Evolutionary conservation across 345 rosid genomes (phyloP).

Genomic region (Salix exigua): DNA sequence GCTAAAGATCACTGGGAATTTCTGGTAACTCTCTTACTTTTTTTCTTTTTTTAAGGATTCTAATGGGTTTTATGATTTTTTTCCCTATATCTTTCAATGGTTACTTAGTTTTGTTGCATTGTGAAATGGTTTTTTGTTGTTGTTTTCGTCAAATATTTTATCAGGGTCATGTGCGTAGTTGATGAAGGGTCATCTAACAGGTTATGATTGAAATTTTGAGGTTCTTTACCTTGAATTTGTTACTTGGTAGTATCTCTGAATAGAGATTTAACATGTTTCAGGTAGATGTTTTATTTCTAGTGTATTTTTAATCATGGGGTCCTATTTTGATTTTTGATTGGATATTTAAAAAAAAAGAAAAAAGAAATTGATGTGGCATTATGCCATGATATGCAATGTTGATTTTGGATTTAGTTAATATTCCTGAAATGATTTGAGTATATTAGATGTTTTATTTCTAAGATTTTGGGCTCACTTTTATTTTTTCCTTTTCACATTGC

Average conservation of each 20-base stretch:
- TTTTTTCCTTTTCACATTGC: not conserved
- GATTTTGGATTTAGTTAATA: not conserved
- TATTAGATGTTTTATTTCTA: not conserved
- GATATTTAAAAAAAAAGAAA: not conserved
- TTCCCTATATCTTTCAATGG: not conserved
- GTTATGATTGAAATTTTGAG: not conserved
- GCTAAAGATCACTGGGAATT: slow-evolving; percentile 44
- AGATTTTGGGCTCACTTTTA: not conserved
- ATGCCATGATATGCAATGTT: not conserved
- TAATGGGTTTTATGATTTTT: not conserved
- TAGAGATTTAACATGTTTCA: not conserved
- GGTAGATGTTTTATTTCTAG: not conserved
- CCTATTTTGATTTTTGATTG: not conserved
- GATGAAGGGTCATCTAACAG: not conserved
- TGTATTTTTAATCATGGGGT: not conserved
- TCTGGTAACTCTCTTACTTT: slow-evolving; percentile 32
- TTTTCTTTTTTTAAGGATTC: not conserved
- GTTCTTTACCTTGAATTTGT: not conserved
- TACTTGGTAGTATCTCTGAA: not conserved
- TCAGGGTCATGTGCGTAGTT: not conserved
- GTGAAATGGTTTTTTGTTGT: not conserved
- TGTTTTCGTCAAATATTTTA: not conserved
- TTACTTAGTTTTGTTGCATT: not conserved
- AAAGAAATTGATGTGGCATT: not conserved
- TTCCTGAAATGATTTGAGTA: not conserved